phyloP scores from a whole-genome alignment of 371 early-diverging fungal genomes.

The Entomophthora muscae region DNA sequence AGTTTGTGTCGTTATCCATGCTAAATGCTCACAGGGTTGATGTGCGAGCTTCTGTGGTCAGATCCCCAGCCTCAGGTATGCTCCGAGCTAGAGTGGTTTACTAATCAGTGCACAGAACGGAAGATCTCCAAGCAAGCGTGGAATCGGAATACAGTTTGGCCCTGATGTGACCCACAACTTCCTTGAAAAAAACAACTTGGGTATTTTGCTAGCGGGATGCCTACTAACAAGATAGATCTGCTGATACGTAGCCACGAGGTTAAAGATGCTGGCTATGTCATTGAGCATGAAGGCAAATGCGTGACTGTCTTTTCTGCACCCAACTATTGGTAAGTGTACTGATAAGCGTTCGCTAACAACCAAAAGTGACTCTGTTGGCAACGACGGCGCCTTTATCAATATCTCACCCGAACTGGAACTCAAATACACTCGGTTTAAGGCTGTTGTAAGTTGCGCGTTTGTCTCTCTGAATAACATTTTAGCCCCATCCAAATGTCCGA shows the following conservation, averaged over 20 bases:
- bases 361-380: slow-evolving; percentile 72
- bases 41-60: slow-evolving; percentile 96
- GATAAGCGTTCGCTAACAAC: background rate
- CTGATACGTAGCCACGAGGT: slow-evolving; percentile 96
- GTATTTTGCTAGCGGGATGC: slow-evolving; percentile 13
- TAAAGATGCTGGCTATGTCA: slow-evolving; percentile 85
- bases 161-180: slow-evolving; percentile 91
- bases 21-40: slow-evolving; percentile 32
- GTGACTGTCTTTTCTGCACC: slow-evolving; percentile 95
- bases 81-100: background rate
- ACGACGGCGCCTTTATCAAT: slow-evolving; percentile 86
- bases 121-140: slow-evolving; percentile 71
- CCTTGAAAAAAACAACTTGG: slow-evolving; percentile 63
- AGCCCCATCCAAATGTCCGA: slow-evolving; percentile 36
- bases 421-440: slow-evolving; percentile 40
- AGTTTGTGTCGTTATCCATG: background rate
- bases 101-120: slow-evolving; percentile 23
- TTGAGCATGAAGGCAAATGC: slow-evolving; percentile 82
- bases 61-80: slow-evolving; percentile 45
- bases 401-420: slow-evolving; percentile 59
- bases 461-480: slow-evolving; percentile 8
- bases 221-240: slow-evolving; percentile 26
- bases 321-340: slow-evolving; percentile 66
- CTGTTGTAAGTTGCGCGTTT: slow-evolving; percentile 26
- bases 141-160: slow-evolving; percentile 89